Percentiles rank a stretch among this genome's conserved stretches.
Evolutionary conservation across 2,329 filamentous ascomycete species (phyloP).

Genomic region (Hypocreales sp.): DNA sequence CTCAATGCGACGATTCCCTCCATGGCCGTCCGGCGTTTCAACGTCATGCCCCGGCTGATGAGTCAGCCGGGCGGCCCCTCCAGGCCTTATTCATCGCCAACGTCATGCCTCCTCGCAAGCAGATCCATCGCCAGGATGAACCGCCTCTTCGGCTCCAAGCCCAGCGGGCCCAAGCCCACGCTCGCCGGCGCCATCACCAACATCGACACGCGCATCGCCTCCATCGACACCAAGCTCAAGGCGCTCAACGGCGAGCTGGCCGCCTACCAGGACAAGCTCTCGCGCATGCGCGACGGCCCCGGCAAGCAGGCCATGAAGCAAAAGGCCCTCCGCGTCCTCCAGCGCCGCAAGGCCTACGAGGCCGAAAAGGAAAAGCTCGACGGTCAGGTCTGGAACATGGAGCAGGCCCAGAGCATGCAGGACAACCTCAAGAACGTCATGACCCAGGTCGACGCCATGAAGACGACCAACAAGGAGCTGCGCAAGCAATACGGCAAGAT

Average conservation of each 20-base stretch:
- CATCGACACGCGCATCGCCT: slow-evolving; percentile 71
- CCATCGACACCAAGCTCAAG: slow-evolving; percentile 87
- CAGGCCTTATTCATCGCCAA: no score
- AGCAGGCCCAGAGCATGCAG: slow-evolving; percentile 95
- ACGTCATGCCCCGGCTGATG: no score
- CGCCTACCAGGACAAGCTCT: slow-evolving; percentile 73
- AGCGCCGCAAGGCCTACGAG: slow-evolving; percentile 90
- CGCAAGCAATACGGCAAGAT: slow-evolving; percentile 94
- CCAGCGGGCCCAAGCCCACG: slow-evolving; percentile 75
- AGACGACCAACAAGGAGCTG: slow-evolving; percentile 87
- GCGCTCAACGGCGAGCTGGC: slow-evolving; percentile 81
- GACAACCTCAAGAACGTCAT: slow-evolving; percentile 97
- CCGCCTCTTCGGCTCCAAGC: slow-evolving; percentile 83
- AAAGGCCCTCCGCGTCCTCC: slow-evolving; percentile 86
- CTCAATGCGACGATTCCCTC: no score
- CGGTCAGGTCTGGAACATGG: slow-evolving; percentile 97
- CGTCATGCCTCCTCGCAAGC: not conserved
- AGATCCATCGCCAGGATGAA: slow-evolving; percentile 58
- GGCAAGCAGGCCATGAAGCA: slow-evolving; percentile 87
- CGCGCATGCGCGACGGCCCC: slow-evolving; percentile 89
- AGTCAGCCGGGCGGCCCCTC: no score
- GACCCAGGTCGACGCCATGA: slow-evolving; percentile 95
- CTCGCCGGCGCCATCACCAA: slow-evolving; percentile 71
- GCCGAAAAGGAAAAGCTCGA: slow-evolving; percentile 85
- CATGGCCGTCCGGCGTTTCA: no score